A percentile compares a stretch with the other conserved stretches of the same genome.
Evolutionary conservation across 176 grass and related monocot species (phyloP).

Genomic region (Eremochloa ophiuroides): DNA sequence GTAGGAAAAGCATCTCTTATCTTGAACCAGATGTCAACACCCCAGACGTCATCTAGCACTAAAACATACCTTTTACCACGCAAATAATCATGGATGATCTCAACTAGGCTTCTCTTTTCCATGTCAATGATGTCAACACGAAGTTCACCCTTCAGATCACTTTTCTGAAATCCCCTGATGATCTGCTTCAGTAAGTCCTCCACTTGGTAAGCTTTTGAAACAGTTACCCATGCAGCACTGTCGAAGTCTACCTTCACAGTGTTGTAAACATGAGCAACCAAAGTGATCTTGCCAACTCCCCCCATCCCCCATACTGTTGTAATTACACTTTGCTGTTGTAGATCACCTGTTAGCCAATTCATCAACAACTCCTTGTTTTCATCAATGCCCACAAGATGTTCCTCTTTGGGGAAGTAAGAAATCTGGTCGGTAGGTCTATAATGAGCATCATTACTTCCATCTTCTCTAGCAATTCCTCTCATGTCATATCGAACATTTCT

Average conservation of each 20-base stretch:
- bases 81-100: neutral
- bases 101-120: neutral
- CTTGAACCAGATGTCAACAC: conserved; percentile 20
- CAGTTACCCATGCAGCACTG: neutral
- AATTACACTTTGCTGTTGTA: neutral
- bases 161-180: neutral
- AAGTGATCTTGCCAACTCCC: neutral
- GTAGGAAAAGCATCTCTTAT: conserved; percentile 20
- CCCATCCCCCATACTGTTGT: neutral
- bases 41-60: conserved; percentile 38
- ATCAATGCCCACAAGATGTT: neutral
- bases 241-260: neutral
- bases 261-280: neutral
- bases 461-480: neutral
- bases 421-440: neutral
- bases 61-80: conserved; percentile 10
- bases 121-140: neutral
- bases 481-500: neutral
- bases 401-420: neutral
- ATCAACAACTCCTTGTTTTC: neutral
- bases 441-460: neutral
- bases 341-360: neutral
- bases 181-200: neutral
- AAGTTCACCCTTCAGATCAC: neutral
- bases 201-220: neutral